A percentile compares a stretch with the other conserved stretches of the same genome.
Conservation (phyloP, 257 asterid genomes). For the Nicotiana undulata region DNA sequence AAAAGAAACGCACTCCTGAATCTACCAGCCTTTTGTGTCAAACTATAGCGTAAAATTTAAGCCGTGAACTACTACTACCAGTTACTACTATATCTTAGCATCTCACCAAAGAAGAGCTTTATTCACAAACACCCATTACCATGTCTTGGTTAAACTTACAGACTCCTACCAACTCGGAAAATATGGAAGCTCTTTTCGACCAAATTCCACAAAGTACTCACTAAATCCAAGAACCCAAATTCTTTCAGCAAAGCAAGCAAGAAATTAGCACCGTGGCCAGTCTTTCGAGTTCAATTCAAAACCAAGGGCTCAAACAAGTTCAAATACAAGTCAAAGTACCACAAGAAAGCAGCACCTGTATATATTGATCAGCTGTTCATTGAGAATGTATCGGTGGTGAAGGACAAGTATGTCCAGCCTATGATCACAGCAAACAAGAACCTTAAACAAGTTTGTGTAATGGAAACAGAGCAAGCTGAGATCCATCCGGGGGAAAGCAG, state of each 20-base stretch:
- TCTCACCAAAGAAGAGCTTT: not conserved
- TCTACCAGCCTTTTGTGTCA: not conserved
- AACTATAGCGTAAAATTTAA: constrained; percentile 29
- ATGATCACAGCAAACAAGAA: not conserved
- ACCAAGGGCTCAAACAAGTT: constrained; percentile 27
- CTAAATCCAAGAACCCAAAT: constrained; percentile 2
- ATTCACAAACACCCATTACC: too few relatives aligned
- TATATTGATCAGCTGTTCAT: constrained; percentile 56
- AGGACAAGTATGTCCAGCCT: constrained; percentile 1
- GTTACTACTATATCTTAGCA: not conserved
- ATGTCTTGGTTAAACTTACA: constrained; percentile 48
- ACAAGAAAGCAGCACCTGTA: constrained; percentile 30
- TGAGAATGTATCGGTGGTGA: constrained; percentile 19
- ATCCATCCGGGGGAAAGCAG: not conserved
- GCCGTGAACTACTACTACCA: not conserved
- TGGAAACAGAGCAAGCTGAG: constrained; percentile 8
- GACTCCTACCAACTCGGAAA: constrained; percentile 35
- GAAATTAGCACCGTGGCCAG: constrained; percentile 6
- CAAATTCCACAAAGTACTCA: constrained; percentile 29
- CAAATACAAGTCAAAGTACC: constrained; percentile 22
- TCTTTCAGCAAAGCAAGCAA: not conserved
- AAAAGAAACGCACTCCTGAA: constrained; percentile 9
- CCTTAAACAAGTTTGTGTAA: constrained; percentile 9
- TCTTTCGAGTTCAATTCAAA: not conserved
- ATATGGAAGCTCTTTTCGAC: constrained; percentile 43